A percentile compares a stretch with the other conserved stretches of the same genome.
Conservation (phyloP, 2,329 filamentous ascomycete genomes). For the Epichloe typhina region DNA sequence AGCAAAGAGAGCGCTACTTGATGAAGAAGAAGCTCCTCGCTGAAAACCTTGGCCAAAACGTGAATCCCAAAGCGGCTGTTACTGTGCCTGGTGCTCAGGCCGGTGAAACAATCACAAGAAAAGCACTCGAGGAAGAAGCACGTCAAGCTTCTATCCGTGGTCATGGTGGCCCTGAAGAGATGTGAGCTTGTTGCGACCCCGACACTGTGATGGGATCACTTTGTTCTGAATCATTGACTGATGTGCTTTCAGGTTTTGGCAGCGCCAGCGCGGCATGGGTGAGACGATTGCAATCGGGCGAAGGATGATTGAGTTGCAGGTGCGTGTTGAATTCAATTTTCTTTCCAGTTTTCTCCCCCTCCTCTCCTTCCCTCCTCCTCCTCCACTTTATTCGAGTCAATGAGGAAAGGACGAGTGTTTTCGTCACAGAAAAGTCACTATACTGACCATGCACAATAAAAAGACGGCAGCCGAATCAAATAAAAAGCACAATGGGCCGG, state of each 20-base stretch:
- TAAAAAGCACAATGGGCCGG: not conserved
- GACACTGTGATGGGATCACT: not conserved
- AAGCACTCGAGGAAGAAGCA: conserved; percentile 51
- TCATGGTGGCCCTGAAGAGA: conserved; percentile 36
- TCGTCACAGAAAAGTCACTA: not conserved
- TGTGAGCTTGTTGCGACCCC: conserved; percentile 21
- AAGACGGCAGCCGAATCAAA: not conserved
- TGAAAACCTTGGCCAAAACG: conserved; percentile 50
- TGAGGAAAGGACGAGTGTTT: not conserved
- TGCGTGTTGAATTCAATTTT: conserved; percentile 5
- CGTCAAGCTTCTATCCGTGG: conserved; percentile 35
- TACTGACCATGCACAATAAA: not conserved
- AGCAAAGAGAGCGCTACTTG: conserved; percentile 66
- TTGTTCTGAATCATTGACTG: not conserved
- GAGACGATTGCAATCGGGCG: conserved; percentile 46
- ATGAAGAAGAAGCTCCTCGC: conserved; percentile 70
- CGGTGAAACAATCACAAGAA: conserved; percentile 51
- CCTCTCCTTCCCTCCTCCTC: too few species aligned
- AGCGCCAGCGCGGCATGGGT: conserved; percentile 42
- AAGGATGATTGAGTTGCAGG: conserved; percentile 37
- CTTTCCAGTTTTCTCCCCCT: not conserved
- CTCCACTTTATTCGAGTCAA: too few species aligned
- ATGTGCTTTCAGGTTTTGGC: conserved; percentile 40
- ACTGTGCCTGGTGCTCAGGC: conserved; percentile 29
- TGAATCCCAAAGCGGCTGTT: conserved; percentile 32